Evolutionary conservation across 352 stramenopile genomes (phyloP), one percentile per base, ranked within the genome.

Genomic region (Globisporangium echinulatum): DNA sequence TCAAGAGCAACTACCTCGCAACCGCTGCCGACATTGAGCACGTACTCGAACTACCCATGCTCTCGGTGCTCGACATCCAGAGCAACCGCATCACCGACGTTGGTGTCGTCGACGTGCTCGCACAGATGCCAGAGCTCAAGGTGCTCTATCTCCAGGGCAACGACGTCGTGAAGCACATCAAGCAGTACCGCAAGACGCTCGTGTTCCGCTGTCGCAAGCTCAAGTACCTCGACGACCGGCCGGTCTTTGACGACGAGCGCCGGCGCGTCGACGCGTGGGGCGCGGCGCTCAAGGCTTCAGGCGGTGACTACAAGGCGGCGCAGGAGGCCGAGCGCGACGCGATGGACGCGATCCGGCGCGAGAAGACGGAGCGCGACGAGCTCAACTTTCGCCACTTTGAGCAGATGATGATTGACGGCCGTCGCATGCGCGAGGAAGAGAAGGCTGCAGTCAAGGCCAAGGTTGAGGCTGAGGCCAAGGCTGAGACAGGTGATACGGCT

Each of bases 351-450:
- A 94, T 95, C 62, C 79, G 86, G 10, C 67, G 92, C 44, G 86
- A 96, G 56, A 97, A 96, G 77, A 87, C 81, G 52, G 82, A 87
- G 51, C 79, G 80, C 11, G 87, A 97, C 55, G 79, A 94, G 37
- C 59, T 75, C 38, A 96, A 96, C 64, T 96, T 94, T 62, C 63
- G 84, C 14, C 75, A 80, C 43, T 96, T 97, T 54, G 85, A 96
- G 64, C 67, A 91, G 58, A 90, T 97, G 78, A 90, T 97, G 73
- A 61, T 82, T 33, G 77, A 90, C 52, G 78, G 83, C 5, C 63
- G 75, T 1, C 74, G 71, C 36, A 88, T 88, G 69, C 69, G 74
- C 47, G 66, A 64, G n/a, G 73, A 88, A 52, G 74, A 75, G 19
- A 50, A 49, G 14, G 40, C 40, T 7, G 49, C 58, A 14, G 50